Evolutionary conservation across 2,329 filamentous ascomycete species (phyloP).

Genomic region (Aurifilum marmelostoma): DNA sequence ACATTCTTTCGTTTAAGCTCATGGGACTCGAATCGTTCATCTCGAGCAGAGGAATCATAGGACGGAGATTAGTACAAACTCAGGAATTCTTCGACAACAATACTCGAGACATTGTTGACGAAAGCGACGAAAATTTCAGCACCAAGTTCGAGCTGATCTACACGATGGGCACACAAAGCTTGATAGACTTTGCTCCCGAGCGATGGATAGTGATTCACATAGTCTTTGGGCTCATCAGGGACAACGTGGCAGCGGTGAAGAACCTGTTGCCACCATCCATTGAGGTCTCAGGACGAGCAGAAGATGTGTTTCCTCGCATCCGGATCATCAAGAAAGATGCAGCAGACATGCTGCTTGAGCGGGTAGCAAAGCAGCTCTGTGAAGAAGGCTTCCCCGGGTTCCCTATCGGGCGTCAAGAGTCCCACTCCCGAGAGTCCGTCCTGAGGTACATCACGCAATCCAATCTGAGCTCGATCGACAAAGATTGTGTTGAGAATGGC

Average conservation of each 20-base stretch:
- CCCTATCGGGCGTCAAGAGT: constrained; percentile 1
- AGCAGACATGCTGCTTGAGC: constrained; percentile 35
- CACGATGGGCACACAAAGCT: constrained; percentile 57
- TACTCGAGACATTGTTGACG: constrained; percentile 63
- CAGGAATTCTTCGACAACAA: constrained; percentile 49
- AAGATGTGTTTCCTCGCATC: constrained; percentile 50
- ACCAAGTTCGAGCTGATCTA: constrained; percentile 66
- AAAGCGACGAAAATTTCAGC: constrained; percentile 67
- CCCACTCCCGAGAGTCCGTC: background rate
- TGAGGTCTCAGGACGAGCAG: constrained; percentile 41
- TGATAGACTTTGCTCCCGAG: constrained; percentile 55
- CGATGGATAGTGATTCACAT: constrained; percentile 61
- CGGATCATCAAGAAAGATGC: constrained; percentile 48
- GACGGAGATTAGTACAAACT: constrained; percentile 41
- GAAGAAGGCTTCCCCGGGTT: constrained; percentile 41
- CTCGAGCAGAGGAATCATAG: constrained; percentile 35
- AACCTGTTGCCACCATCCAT: constrained; percentile 42
- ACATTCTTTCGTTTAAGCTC: constrained; percentile 65
- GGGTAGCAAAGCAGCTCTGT: constrained; percentile 47
- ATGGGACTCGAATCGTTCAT: constrained; percentile 59
- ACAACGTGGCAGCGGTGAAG: constrained; percentile 38
- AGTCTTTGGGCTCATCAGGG: constrained; percentile 50
- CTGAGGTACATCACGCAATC: constrained; percentile 46
- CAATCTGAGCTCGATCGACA: constrained; percentile 36
- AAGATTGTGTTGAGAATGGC: constrained; percentile 41